Percentiles rank a stretch among this genome's conserved stretches.
Conservation (phyloP, 257 asterid species). For the Sherardia arvensis region DNA sequence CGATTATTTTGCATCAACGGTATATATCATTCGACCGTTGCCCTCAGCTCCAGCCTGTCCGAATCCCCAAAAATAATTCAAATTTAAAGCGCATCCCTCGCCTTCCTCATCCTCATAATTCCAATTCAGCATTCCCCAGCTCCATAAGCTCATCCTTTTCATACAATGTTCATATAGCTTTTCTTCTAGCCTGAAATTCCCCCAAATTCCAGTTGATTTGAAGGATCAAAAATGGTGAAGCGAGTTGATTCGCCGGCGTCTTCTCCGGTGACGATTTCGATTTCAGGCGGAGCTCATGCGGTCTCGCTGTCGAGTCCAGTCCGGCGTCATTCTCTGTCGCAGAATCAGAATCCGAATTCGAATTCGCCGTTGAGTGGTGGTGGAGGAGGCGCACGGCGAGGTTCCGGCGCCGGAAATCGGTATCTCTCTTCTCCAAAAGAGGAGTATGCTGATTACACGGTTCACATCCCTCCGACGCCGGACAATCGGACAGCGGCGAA, state of each 20-base stretch:
- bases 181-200: neutral
- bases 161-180: constrained; percentile 1
- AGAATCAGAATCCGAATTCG: constrained; percentile 47
- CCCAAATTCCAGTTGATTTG: neutral
- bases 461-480: constrained; percentile 87
- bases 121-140: neutral
- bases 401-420: constrained; percentile 36
- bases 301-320: constrained; percentile 60
- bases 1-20: constrained; percentile 36
- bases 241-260: constrained; percentile 59
- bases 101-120: neutral
- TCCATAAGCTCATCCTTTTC: neutral
- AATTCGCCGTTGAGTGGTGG: constrained; percentile 39
- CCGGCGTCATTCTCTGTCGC: constrained; percentile 64
- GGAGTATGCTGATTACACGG: constrained; percentile 77
- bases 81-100: constrained; percentile 24
- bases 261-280: constrained; percentile 74
- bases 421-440: constrained; percentile 66
- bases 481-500: constrained; percentile 41
- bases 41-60: constrained; percentile 12
- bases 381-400: neutral
- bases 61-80: constrained; percentile 19
- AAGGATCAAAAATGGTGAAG: constrained; percentile 23
- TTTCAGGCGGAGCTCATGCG: constrained; percentile 48
- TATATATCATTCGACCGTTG: constrained; percentile 56